Evolutionary conservation across 495 filamentous ascomycete genomes (phyloP), one percentile per base, ranked within the genome.

Genomic region (Physcia stellaris): DNA sequence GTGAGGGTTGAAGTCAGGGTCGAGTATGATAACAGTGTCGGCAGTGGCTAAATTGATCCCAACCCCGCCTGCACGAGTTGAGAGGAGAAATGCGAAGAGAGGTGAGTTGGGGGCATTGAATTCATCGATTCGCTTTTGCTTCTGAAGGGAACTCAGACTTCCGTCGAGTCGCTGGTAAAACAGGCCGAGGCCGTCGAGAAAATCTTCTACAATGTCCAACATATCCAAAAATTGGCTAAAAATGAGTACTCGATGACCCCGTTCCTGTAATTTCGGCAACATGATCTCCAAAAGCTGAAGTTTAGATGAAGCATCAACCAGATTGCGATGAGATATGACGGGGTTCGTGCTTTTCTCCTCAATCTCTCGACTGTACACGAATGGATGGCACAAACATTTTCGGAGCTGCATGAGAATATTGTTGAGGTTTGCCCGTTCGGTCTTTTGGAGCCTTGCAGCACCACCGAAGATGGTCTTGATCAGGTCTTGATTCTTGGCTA

Each of bases 1-100:
- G 49, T 96, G 90, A 0, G 90, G 90, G 47, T 99, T 99, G 63
- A 94, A 96, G 50, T 99, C 90, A 0, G 90, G 92, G 51, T 99
- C 90, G 47, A 95, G 77, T 34, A 99, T 94, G 38, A 99, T 95
- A 44, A 99, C 90, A 0, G 92, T 99, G 50, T 99, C 90, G 2
- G 90, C 90, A 21, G 85, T 93, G 0, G 92, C 90, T 32, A 99
- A 71, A 51, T 99, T 99, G 62, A 99, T 99, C 12, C 90, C 90
- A 2, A 96, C 88, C 35, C 90, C 90, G 26, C 90, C 90, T 4
- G 90, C 86, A 43, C 90, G 78, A 12, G 90, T 99, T 0, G 86
- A 94, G 0, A 99, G 68, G 16, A 96, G 60, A 58, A 99, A 95
- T 0, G 78, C 84, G 50, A 96, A 96, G 6, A 84, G 61, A 2